A percentile compares a stretch with the other conserved stretches of the same genome.
Conservation (phyloP, 495 filamentous ascomycete species). For the Aspergillus nanangensis region DNA sequence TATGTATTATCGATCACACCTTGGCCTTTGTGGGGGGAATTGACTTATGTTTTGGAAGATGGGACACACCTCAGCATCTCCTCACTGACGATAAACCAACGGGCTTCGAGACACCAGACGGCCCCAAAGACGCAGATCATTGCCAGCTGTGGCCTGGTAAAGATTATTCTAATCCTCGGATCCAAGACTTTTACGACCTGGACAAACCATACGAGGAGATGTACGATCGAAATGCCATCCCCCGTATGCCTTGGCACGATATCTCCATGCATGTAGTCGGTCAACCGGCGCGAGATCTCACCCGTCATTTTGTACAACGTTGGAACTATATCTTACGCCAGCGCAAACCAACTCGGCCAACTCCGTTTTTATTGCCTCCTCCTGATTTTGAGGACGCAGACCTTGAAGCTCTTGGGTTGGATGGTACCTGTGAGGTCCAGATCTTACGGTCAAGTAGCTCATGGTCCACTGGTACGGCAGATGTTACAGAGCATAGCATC, state of each 20-base stretch:
- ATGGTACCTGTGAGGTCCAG: constrained; percentile 93
- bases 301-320: constrained; percentile 95
- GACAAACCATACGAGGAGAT: constrained; percentile 98
- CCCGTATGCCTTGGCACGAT: constrained; percentile 99
- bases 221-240: constrained; percentile 85
- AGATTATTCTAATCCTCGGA: constrained; percentile 95
- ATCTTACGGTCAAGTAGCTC: constrained; percentile 84
- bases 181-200: constrained; percentile 90
- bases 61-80: constrained; percentile 92
- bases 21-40: constrained; percentile 95
- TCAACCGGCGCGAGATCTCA: constrained; percentile 90
- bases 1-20: constrained; percentile 93
- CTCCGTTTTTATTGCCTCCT: constrained; percentile 87
- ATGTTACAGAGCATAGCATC: constrained; percentile 85
- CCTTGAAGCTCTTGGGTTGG: constrained; percentile 79
- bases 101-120: constrained; percentile 76
- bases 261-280: constrained; percentile 98
- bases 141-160: constrained; percentile 98
- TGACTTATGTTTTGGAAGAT: constrained; percentile 94
- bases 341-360: constrained; percentile 88
- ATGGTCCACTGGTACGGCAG: constrained; percentile 88
- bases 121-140: constrained; percentile 83
- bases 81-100: constrained; percentile 92
- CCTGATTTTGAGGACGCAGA: constrained; percentile 86
- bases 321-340: constrained; percentile 98